phyloP scores from a whole-genome alignment of 768 basidiomycete species.

The Suillus hirtellus region DNA sequence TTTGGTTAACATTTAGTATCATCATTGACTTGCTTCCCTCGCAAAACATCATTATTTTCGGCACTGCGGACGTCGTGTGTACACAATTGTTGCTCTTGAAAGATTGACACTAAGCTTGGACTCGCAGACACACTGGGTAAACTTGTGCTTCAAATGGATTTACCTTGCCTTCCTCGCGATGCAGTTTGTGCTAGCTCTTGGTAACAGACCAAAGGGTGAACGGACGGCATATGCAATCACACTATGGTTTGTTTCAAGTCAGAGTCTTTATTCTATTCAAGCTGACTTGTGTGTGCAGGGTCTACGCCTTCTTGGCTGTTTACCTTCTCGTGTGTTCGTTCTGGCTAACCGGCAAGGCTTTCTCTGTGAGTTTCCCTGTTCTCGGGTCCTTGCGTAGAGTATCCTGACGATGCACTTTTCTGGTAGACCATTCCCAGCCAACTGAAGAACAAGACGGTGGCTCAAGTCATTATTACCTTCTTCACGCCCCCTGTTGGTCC shows the following conservation, averaged over 20 bases:
- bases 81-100: background rate
- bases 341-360: conserved; percentile 79
- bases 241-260: conserved; percentile 50
- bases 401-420: conserved; percentile 9
- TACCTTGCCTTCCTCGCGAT: conserved; percentile 84
- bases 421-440: conserved; percentile 52
- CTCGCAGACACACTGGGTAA: conserved; percentile 84
- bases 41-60: conserved; percentile 61
- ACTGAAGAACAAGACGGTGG: conserved; percentile 49
- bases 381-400: background rate
- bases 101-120: conserved; percentile 8
- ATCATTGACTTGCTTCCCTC: conserved; percentile 84
- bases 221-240: conserved; percentile 67
- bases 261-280: background rate
- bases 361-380: conserved; percentile 49
- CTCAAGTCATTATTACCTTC: conserved; percentile 56
- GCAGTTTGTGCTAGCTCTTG: conserved; percentile 75
- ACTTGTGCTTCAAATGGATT: conserved; percentile 79
- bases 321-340: conserved; percentile 90
- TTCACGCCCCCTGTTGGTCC: conserved; percentile 78
- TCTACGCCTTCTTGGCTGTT: conserved; percentile 79
- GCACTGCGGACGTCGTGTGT: conserved; percentile 67
- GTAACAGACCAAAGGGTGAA: conserved; percentile 90
- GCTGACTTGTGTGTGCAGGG: conserved; percentile 43
- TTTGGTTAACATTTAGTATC: conserved; percentile 95